Evolutionary conservation across 148 eudicot genomes (phyloP).

Genomic region (Gaultheria prostrata): DNA sequence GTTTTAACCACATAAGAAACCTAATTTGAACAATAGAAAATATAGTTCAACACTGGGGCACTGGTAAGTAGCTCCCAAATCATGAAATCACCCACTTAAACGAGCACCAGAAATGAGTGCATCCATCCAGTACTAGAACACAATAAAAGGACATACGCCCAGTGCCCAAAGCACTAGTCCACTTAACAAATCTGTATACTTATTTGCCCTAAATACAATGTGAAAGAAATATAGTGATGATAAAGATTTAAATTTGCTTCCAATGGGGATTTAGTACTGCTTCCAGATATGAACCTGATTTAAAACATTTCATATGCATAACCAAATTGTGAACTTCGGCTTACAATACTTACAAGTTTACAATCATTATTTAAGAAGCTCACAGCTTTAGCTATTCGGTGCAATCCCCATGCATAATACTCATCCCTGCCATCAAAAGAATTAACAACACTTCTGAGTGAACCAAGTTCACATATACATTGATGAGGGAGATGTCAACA

Average conservation of each 20-base stretch:
- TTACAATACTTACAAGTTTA: slow-evolving; percentile 77
- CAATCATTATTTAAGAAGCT: slow-evolving; percentile 97
- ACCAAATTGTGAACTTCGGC: slow-evolving; percentile 9
- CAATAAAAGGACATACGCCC: not conserved
- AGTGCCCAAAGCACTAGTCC: not conserved
- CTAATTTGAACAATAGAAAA: not conserved
- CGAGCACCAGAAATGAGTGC: not conserved
- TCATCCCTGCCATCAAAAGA: slow-evolving; percentile 68
- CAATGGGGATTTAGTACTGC: not conserved
- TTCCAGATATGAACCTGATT: slow-evolving; percentile 12
- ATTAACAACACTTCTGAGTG: not conserved
- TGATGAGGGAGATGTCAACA: not conserved
- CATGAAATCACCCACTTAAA: slow-evolving; percentile 5
- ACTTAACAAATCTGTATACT: not conserved
- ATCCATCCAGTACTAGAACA: not conserved
- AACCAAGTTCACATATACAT: slow-evolving; percentile 6
- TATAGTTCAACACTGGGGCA: not conserved
- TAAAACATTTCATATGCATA: not conserved
- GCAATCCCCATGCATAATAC: slow-evolving; percentile 94
- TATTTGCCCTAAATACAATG: not conserved
- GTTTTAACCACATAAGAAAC: not conserved
- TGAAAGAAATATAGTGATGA: not conserved
- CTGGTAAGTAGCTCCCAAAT: not conserved
- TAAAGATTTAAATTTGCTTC: not conserved
- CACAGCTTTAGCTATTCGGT: slow-evolving; percentile 93